These are phyloP conservation scores for Nymphaea thermarum DNA, from an alignment of 164 flowering plant genomes.

Conservation along the genomic window DNA sequence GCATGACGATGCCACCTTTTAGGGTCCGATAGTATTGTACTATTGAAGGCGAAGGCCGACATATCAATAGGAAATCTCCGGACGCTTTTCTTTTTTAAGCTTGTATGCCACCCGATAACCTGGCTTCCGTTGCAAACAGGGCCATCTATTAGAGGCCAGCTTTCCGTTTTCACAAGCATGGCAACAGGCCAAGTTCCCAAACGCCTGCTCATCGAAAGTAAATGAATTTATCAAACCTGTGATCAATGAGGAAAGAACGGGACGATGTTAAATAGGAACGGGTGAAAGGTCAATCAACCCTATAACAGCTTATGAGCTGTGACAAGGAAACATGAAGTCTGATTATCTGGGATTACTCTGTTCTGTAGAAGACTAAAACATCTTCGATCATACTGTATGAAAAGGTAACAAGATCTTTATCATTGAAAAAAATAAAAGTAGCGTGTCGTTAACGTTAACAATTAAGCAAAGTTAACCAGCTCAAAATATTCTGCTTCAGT, in stretches of 20 bases:
- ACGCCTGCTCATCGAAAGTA: constrained; percentile 35
- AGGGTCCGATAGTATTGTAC: constrained; percentile 85
- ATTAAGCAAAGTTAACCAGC: not conserved
- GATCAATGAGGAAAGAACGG: not conserved
- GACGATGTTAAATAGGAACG: not conserved
- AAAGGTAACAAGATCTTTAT: not conserved
- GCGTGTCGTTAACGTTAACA: not conserved
- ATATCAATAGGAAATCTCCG: constrained; percentile 67
- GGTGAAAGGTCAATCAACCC: not conserved
- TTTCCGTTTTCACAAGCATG: constrained; percentile 23
- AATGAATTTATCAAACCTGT: not conserved
- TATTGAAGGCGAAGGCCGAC: constrained; percentile 87
- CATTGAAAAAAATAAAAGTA: no score
- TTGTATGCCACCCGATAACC: constrained; percentile 77
- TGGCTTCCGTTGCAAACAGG: constrained; percentile 69
- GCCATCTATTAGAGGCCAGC: constrained; percentile 36
- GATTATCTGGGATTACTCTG: not conserved
- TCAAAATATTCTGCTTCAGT: not conserved
- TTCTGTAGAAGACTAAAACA: not conserved
- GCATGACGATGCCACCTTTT: constrained; percentile 71
- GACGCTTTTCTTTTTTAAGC: constrained; percentile 15
- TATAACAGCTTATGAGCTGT: not conserved
- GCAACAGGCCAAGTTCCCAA: constrained; percentile 86
- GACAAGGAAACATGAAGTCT: not conserved
- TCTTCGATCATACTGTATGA: not conserved